Base-by-base conservation (phyloP, 495 filamentous ascomycete genomes). In the Astrocystis sublimbata region DNA sequence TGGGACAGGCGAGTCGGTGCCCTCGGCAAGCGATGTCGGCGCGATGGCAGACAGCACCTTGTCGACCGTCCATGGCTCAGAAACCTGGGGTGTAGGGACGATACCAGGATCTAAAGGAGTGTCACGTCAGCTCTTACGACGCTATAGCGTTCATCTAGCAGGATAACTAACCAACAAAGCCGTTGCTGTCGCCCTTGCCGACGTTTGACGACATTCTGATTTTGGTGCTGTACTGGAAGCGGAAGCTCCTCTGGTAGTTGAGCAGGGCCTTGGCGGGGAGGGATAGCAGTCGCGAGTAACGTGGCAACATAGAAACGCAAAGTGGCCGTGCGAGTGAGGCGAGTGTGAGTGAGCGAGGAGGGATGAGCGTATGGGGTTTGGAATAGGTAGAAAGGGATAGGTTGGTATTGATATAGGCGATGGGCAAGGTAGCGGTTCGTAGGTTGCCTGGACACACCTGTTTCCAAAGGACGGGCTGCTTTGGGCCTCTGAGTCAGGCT, bases 1-100 rank as follows among this genome's bases (percentile, higher is more conserved):
- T 40, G 91, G 86, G 47, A 98, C 68, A 1, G 93, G 92, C 0
- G 92, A 92, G 50, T 75, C 75, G 17, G 91, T 81, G 64, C 86
- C 80, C 61, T 86, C 80, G 50, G 75, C 65, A 10, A 84, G 88
- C 24, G 81, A 71, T 31, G 73, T 76, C 5, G 73, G 73, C 1
- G 75, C 61, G 36, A 84, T 77, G 10, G 72, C 69, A 3, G 75
- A 77, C 15, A 81, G 64, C 10, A 78, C 78, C 54, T 77, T 79
- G n/a, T 83, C 78, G 15, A 85, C 80, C 0, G 73, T 71, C 82
- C 82, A 85, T 47, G 68, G 61, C 26, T 68, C 78, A 5, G 68
- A 64, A 15, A 78, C 59, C 19, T 73, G 70, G 10, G 76, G 73
- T 15, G 67, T 71, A 7, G 69, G 60, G 15, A 77, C 73, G 40